Evolutionary conservation across 1,284 basidiomycete genomes (phyloP).

Genomic region (Leccinum pseudoinsigne): DNA sequence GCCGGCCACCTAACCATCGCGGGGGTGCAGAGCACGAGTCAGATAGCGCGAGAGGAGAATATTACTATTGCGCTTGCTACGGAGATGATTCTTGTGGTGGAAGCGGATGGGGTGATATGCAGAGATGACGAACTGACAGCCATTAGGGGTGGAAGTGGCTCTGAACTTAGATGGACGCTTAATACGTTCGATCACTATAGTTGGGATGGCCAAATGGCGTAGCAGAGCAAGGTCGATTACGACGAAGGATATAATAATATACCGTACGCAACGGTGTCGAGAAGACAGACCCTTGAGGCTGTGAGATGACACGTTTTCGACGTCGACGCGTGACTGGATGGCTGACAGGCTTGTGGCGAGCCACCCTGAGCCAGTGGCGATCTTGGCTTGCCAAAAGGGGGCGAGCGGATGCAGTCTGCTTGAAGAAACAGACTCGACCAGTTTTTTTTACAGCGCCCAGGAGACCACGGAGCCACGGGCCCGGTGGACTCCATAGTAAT

Average conservation of each 20-base stretch:
- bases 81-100: conserved; percentile 76
- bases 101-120: conserved; percentile 65
- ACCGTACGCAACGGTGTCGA: conserved; percentile 16
- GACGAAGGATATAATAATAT: conserved; percentile 9
- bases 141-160: conserved; percentile 37
- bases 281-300: conserved; percentile 16
- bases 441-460: background rate
- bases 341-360: background rate
- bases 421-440: conserved; percentile 13
- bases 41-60: conserved; percentile 67
- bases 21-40: conserved; percentile 54
- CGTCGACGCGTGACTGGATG: conserved; percentile 21
- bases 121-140: conserved; percentile 65
- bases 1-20: conserved; percentile 48
- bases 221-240: conserved; percentile 12
- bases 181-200: conserved; percentile 66
- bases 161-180: conserved; percentile 35
- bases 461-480: conserved; percentile 22
- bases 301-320: conserved; percentile 33
- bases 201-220: conserved; percentile 61
- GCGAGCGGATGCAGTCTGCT: background rate
- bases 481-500: conserved; percentile 25
- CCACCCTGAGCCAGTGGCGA: conserved; percentile 29
- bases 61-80: conserved; percentile 70
- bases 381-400: conserved; percentile 15